Conservation (phyloP, 352 stramenopile genomes). For the Globisporangium spiculum region DNA sequence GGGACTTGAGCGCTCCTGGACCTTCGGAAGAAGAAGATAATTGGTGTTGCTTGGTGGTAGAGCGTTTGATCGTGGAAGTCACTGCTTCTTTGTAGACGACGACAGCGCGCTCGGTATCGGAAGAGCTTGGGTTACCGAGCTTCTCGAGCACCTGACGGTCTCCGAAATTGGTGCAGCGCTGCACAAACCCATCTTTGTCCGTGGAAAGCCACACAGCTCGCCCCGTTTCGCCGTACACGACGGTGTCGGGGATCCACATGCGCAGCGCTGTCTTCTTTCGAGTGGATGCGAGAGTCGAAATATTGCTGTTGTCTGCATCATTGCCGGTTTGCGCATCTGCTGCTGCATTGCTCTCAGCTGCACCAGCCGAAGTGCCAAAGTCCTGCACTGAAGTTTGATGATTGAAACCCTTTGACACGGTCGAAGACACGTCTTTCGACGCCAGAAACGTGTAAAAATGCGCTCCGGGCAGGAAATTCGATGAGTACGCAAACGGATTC, state of each 20-base stretch:
- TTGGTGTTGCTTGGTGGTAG: not conserved
- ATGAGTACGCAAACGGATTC: conserved; percentile 50
- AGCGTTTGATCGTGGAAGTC: conserved; percentile 19
- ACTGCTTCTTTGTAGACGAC: conserved; percentile 75
- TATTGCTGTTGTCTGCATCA: not conserved
- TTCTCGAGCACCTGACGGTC: conserved; percentile 77
- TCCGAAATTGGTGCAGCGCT: conserved; percentile 56
- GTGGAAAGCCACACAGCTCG: conserved; percentile 72
- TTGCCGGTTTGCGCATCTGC: not conserved
- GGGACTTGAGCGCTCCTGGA: conserved; percentile 21
- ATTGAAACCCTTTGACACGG: not conserved
- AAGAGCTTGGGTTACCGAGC: conserved; percentile 30
- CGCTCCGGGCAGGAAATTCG: conserved; percentile 71
- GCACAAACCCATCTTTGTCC: conserved; percentile 63
- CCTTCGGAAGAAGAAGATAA: not conserved
- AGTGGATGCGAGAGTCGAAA: not conserved
- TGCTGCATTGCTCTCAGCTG: not conserved
- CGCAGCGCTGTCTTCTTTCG: conserved; percentile 33
- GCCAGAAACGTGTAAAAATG: conserved; percentile 83
- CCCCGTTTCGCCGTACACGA: conserved; percentile 76
- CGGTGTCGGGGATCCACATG: conserved; percentile 75
- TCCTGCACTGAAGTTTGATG: not conserved
- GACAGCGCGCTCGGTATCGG: conserved; percentile 38
- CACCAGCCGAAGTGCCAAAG: not conserved
- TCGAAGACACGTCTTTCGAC: conserved; percentile 28